Evolutionary conservation across 2,329 filamentous ascomycete species (phyloP).

Genomic region (Passalora sequoiae): DNA sequence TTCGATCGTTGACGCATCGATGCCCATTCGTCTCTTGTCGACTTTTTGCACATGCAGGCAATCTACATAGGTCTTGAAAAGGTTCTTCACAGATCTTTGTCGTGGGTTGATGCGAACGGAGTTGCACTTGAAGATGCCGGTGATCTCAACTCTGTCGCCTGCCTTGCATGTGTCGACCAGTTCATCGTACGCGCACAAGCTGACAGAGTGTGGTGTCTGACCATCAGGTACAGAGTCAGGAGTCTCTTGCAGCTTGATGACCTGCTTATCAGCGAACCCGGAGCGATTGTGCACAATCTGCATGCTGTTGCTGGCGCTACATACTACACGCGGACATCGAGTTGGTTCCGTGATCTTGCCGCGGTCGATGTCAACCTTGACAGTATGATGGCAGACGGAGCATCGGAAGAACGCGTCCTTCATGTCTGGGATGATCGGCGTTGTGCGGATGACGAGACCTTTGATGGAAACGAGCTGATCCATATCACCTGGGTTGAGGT

Average conservation of each 20-base stretch:
- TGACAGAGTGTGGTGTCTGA: slow-evolving; percentile 95
- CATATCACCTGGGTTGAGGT: slow-evolving; percentile 92
- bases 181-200: slow-evolving; percentile 93
- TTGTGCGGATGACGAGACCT: slow-evolving; percentile 90
- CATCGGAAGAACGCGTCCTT: slow-evolving; percentile 98
- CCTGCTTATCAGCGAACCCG: slow-evolving; percentile 92
- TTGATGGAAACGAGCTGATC: slow-evolving; percentile 94
- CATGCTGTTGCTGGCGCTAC: slow-evolving; percentile 88
- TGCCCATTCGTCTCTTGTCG: slow-evolving; percentile 88
- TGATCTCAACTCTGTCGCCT: slow-evolving; percentile 91
- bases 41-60: slow-evolving; percentile 94
- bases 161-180: slow-evolving; percentile 97
- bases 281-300: slow-evolving; percentile 96
- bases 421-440: slow-evolving; percentile 97
- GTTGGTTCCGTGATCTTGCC: slow-evolving; percentile 95
- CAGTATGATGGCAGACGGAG: slow-evolving; percentile 83
- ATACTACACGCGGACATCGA: slow-evolving; percentile 75
- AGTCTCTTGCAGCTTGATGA: slow-evolving; percentile 97
- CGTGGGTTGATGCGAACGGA: slow-evolving; percentile 91
- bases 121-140: slow-evolving; percentile 92
- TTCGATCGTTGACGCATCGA: slow-evolving; percentile 82
- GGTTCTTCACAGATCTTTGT: slow-evolving; percentile 84
- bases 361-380: slow-evolving; percentile 86
- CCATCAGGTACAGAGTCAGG: slow-evolving; percentile 91
- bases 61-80: slow-evolving; percentile 98